Base-by-base conservation (phyloP, 345 rosid species). In the Draba incana region DNA sequence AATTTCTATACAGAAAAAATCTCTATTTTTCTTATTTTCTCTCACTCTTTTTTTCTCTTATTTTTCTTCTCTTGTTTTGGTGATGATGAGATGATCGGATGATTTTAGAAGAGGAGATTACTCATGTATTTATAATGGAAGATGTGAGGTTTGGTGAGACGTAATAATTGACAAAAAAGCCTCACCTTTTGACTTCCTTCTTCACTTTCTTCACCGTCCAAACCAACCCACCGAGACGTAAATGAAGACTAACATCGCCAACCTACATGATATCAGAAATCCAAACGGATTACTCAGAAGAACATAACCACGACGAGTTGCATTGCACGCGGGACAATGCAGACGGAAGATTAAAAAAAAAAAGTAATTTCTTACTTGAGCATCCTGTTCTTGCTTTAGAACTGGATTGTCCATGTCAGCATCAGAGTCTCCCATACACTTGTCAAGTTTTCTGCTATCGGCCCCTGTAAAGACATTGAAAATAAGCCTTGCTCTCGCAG, bases 181-280 rank as follows among this genome's bases (percentile, higher is more conserved):
- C n/a, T n/a, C n/a, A n/a, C n/a, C n/a, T n/a, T n/a, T n/a, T n/a
- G n/a, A n/a, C n/a, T n/a, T n/a, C n/a, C n/a, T n/a, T n/a, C n/a
- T n/a, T n/a, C n/a, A n/a, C n/a, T n/a, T n/a, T n/a, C n/a, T n/a
- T n/a, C n/a, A n/a, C n/a, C n/a, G n/a, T n/a, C n/a, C n/a, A n/a
- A n/a, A n/a, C n/a, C n/a, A n/a, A n/a, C n/a, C n/a, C n/a, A n/a
- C n/a, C n/a, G n/a, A n/a, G n/a, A n/a, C n/a, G n/a, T n/a, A n/a
- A n/a, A n/a, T n/a, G n/a, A n/a, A n/a, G n/a, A n/a, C n/a, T 70
- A 75, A 97, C 99, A 80, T 94, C 91, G 41, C 99, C 99, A 79
- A 94, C 83, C 99, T 91, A 77, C 73, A 75, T 39, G 47, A 47
- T 63, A 48, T 9, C 57, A 7, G 35, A 31, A 63, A 42, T 38